Evolutionary conservation across 805 yeast genomes (phyloP).

Genomic region (Kodamaea restingae): DNA sequence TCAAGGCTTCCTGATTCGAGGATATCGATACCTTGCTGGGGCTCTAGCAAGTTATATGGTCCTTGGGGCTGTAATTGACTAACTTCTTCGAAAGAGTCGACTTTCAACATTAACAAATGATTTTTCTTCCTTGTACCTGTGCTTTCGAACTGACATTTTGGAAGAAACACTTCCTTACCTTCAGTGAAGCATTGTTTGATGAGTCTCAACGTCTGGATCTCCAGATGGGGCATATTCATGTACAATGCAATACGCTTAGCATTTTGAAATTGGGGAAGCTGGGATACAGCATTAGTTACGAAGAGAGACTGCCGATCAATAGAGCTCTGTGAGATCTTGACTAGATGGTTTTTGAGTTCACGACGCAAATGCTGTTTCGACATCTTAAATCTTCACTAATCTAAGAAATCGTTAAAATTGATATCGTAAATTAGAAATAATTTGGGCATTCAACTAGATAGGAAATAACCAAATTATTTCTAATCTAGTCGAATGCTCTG

Average conservation of each 20-base stretch:
- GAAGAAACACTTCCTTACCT: conserved; percentile 54
- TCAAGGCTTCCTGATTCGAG: conserved; percentile 51
- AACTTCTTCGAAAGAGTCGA: conserved; percentile 43
- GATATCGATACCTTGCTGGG: conserved; percentile 36
- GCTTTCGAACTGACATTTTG: conserved; percentile 42
- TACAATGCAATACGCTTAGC: conserved; percentile 60
- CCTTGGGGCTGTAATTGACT: conserved; percentile 59
- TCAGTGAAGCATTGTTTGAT: conserved; percentile 48
- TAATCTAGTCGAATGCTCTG: too few species aligned
- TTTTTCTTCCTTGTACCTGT: conserved; percentile 28
- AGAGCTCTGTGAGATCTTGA: conserved; percentile 13
- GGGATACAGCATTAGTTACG: conserved; percentile 18
- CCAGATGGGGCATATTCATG: conserved; percentile 73
- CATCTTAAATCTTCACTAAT: too few species aligned
- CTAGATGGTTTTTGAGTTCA: conserved; percentile 21
- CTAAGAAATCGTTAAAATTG: too few species aligned
- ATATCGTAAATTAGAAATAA: too few species aligned
- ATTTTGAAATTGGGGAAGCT: conserved; percentile 32
- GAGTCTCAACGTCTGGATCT: conserved; percentile 57
- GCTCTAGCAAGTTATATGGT: conserved; percentile 64
- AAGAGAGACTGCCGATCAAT: conserved; percentile 23
- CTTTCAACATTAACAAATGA: conserved; percentile 54
- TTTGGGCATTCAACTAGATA: too few species aligned
- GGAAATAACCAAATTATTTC: too few species aligned
- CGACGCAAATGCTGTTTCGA: conserved; percentile 26